Conservation (phyloP, 371 early-diverging fungal species). For the Rhizopus sp. region DNA sequence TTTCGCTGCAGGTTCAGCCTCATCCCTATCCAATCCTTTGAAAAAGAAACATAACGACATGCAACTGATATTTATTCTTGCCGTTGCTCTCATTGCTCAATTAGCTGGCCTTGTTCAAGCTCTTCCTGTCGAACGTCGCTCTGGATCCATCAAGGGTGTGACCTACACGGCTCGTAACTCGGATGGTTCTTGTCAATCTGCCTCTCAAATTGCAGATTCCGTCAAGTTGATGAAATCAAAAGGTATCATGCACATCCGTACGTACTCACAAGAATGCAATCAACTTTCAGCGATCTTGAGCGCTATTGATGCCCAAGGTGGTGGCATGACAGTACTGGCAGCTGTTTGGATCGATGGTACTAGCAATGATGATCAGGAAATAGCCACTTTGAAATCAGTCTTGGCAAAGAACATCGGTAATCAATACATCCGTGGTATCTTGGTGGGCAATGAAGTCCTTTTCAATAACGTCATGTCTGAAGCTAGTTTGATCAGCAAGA, state of each 20-base stretch:
- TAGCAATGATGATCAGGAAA: constrained; percentile 31
- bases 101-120: constrained; percentile 29
- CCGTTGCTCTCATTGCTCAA: constrained; percentile 16
- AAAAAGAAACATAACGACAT: constrained; percentile 9
- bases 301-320: constrained; percentile 30
- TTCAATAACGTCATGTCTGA: constrained; percentile 26
- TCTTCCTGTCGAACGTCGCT: constrained; percentile 27
- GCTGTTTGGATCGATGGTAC: constrained; percentile 47
- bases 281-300: constrained; percentile 37
- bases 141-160: constrained; percentile 14
- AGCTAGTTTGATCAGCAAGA: constrained; percentile 23
- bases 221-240: constrained; percentile 35
- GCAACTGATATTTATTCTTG: constrained; percentile 3
- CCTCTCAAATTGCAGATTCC: constrained; percentile 20
- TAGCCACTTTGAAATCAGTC: constrained; percentile 21
- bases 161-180: constrained; percentile 35
- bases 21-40: background rate
- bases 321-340: constrained; percentile 44
- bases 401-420: constrained; percentile 14
- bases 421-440: constrained; percentile 30
- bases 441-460: constrained; percentile 49
- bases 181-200: constrained; percentile 37
- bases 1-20: constrained; percentile 12
- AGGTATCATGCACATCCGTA: constrained; percentile 41
- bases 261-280: constrained; percentile 52